Conservation (phyloP, 192 early-diverging fungal genomes). For the Oehlia diaphana region DNA sequence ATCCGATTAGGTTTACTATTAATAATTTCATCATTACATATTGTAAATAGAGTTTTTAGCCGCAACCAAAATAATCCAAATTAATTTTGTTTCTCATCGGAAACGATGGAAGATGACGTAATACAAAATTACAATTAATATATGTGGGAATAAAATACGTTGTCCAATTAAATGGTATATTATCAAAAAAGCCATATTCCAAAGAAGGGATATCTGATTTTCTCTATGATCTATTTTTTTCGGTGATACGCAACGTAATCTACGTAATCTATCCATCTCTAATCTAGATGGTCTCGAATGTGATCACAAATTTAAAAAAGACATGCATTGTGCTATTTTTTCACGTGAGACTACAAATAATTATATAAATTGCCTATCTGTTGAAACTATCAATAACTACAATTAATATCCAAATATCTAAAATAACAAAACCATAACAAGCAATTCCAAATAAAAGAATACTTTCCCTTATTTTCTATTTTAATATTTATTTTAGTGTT, state of each 20-base stretch:
- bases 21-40: too few relatives aligned
- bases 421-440: not conserved
- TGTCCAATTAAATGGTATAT: too few relatives aligned
- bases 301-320: too few relatives aligned
- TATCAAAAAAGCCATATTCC: not conserved
- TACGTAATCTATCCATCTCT: not conserved
- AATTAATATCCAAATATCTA: too few relatives aligned
- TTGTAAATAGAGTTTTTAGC: not conserved
- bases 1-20: too few relatives aligned
- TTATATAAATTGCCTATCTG: too few relatives aligned
- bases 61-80: not conserved
- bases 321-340: too few relatives aligned
- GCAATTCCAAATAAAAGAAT: not conserved
- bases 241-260: too few relatives aligned
- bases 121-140: too few relatives aligned
- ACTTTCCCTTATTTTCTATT: not conserved
- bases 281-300: not conserved
- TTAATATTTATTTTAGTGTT: not conserved
- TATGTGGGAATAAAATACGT: not conserved
- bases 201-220: not conserved
- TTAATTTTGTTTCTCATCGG: not conserved
- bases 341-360: too few relatives aligned
- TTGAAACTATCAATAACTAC: too few relatives aligned
- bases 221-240: not conserved
- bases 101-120: too few relatives aligned